A percentile compares a stretch with the other conserved stretches of the same genome.
phyloP scores from a whole-genome alignment of 139 green algal species.

The Mesostigma viride region DNA sequence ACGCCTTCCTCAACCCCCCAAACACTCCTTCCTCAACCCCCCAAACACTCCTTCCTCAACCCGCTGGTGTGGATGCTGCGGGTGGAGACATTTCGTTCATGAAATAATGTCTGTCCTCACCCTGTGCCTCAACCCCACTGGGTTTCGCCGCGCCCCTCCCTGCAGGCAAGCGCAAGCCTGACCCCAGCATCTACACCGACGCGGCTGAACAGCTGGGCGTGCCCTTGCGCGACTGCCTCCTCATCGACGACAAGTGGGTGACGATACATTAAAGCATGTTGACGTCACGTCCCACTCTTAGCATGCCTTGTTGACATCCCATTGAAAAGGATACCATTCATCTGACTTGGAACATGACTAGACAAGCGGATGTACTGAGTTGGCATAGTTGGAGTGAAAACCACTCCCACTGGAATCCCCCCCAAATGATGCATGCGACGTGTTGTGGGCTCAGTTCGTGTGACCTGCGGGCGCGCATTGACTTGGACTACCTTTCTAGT shows the following conservation, averaged over 20 bases:
- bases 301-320: too few species aligned
- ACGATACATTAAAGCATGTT: background rate
- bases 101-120: background rate
- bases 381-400: too few species aligned
- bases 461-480: too few species aligned
- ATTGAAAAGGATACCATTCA: too few species aligned
- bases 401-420: too few species aligned
- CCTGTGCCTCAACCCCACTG: background rate
- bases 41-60: background rate
- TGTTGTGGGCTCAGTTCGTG: too few species aligned
- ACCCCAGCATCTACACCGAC: slow-evolving; percentile 4
- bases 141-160: background rate
- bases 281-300: too few species aligned
- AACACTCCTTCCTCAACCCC: background rate
- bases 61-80: background rate
- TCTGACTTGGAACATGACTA: too few species aligned
- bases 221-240: slow-evolving; percentile 14
- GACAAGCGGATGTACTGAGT: too few species aligned
- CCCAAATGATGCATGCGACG: too few species aligned
- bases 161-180: slow-evolving; percentile 19
- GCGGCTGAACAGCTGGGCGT: slow-evolving; percentile 6
- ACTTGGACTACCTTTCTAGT: too few species aligned
- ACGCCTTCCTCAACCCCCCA: background rate
- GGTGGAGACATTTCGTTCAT: background rate
- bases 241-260: slow-evolving; percentile 22